A percentile compares a stretch with the other conserved stretches of the same genome.
Conservation (phyloP, 225 moss, liverwort and hornwort species). For the Polytrichum formosum region DNA sequence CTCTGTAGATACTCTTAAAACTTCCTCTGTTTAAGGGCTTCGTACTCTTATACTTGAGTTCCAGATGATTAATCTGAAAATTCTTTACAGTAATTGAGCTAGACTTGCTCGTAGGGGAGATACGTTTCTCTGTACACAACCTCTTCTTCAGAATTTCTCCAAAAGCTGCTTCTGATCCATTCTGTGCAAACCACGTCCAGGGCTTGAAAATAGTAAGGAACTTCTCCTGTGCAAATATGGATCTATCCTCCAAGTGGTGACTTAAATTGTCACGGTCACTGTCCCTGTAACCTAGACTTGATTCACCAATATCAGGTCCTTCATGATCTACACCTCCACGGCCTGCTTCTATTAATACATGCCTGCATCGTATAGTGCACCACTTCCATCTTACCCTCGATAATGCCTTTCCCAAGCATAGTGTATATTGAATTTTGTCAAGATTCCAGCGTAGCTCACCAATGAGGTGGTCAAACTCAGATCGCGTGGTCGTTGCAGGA, state of each 20-base stretch:
- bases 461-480: slow-evolving; percentile 18
- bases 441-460: slow-evolving; percentile 18
- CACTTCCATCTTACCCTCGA: not conserved
- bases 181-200: too few relatives aligned
- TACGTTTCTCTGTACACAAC: not conserved
- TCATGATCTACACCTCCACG: not conserved
- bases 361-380: not conserved
- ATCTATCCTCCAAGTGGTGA: not conserved
- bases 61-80: not conserved
- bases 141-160: not conserved
- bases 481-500: not conserved
- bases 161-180: not conserved
- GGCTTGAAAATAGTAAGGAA: too few relatives aligned
- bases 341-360: not conserved
- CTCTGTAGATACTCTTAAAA: not conserved
- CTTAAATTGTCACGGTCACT: not conserved
- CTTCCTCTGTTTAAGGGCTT: not conserved
- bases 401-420: rapidly evolving
- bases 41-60: not conserved
- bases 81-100: not conserved
- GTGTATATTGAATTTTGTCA: not conserved
- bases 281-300: not conserved
- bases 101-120: not conserved
- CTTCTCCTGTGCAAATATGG: not conserved
- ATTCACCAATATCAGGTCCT: not conserved